Conservation (phyloP, 306 rosid species). For the Acmispon strigosus region DNA sequence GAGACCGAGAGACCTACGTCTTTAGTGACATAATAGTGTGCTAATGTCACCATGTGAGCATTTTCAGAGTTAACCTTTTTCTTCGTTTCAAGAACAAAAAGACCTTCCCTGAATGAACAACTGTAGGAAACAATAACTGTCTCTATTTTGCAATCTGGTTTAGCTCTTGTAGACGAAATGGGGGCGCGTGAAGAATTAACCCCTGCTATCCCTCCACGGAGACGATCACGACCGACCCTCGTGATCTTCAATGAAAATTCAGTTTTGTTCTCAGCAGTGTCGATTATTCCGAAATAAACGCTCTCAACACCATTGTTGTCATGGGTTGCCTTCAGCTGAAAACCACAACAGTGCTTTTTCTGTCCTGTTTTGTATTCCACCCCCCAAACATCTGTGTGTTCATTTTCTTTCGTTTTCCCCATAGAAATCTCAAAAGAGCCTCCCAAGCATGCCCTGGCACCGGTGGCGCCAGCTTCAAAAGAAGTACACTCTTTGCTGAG, state of each 20-base stretch:
- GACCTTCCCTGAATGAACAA: background rate
- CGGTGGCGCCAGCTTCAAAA: background rate
- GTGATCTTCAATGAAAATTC: background rate
- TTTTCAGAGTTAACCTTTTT: background rate
- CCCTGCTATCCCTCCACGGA: constrained; percentile 9
- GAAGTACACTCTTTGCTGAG: constrained; percentile 7
- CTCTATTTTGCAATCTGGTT: background rate
- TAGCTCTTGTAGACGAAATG: background rate
- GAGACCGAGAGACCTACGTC: constrained; percentile 12
- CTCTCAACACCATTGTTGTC: background rate
- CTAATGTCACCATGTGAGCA: background rate
- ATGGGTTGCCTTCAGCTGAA: background rate
- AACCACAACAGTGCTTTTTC: background rate
- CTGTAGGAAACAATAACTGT: background rate
- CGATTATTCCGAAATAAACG: constrained; percentile 1
- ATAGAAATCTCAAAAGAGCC: constrained; percentile 1
- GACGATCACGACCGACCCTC: background rate
- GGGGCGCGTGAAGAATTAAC: background rate
- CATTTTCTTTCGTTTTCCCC: constrained; percentile 4
- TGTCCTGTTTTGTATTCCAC: constrained; percentile 1
- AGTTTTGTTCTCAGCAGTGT: background rate
- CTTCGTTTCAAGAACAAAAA: constrained; percentile 16
- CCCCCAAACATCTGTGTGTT: constrained; percentile 11
- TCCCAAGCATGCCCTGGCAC: constrained; percentile 10
- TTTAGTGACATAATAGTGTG: constrained; percentile 22